Percentiles rank a stretch among this genome's conserved stretches.
Conservation (phyloP, 768 basidiomycete species). For the Boletus huronensis region DNA sequence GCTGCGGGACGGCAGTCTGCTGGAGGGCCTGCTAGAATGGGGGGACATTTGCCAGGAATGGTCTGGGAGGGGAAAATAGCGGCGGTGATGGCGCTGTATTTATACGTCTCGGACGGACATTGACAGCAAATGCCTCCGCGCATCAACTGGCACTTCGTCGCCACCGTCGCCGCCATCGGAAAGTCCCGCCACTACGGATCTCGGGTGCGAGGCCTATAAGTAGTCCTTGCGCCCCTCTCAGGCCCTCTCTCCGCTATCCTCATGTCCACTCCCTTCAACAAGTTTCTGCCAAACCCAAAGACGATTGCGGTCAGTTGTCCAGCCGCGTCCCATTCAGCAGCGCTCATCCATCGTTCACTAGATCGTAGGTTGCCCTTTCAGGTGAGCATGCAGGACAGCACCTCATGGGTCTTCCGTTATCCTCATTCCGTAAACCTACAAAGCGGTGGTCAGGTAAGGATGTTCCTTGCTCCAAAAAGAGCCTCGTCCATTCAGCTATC, state of each 20-base stretch:
- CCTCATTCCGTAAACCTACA: slow-evolving; percentile 12
- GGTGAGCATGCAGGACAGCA: slow-evolving; percentile 45
- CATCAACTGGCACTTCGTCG: too few species aligned
- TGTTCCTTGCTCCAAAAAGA: slow-evolving; percentile 4
- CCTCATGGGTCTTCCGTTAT: background rate
- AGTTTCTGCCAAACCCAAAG: slow-evolving; percentile 52
- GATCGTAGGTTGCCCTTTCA: slow-evolving; percentile 96
- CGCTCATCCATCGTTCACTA: slow-evolving; percentile 30
- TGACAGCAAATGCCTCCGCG: background rate
- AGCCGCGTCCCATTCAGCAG: background rate
- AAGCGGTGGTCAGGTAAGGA: slow-evolving; percentile 36
- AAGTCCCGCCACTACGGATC: slow-evolving; percentile 8
- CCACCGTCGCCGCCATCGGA: background rate
- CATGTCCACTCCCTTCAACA: slow-evolving; percentile 27
- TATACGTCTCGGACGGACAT: slow-evolving; percentile 8
- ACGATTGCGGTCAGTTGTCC: slow-evolving; percentile 72
- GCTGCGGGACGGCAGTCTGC: slow-evolving; percentile 35
- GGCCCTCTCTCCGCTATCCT: background rate
- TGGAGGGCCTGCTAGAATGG: slow-evolving; percentile 25
- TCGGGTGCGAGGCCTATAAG: background rate
- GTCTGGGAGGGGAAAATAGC: slow-evolving; percentile 10
- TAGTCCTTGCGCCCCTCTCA: background rate
- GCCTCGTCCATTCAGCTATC: slow-evolving; percentile 9
- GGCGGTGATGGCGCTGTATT: slow-evolving; percentile 11
- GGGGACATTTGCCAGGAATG: slow-evolving; percentile 21